These are phyloP conservation scores for Colletotrichum truncatum DNA, from an alignment of 2,329 filamentous ascomycete genomes.

Conservation along the genomic window DNA sequence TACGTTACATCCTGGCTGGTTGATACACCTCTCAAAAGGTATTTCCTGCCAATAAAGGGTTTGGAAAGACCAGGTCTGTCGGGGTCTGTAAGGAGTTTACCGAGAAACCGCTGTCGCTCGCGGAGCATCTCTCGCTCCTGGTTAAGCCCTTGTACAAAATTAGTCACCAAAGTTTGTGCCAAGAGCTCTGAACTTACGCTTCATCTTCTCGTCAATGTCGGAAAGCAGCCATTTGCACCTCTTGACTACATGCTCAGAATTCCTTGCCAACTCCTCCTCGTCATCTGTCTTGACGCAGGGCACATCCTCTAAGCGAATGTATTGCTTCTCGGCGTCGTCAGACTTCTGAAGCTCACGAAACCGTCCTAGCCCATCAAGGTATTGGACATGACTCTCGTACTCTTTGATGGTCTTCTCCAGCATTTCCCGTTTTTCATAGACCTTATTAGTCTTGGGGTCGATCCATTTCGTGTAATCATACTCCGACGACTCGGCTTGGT, in stretches of 20 bases:
- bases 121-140: constrained; percentile 41
- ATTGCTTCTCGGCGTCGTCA: constrained; percentile 46
- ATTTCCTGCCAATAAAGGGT: constrained; percentile 54
- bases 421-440: constrained; percentile 40
- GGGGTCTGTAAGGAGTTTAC: constrained; percentile 49
- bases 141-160: constrained; percentile 39
- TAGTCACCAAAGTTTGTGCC: constrained; percentile 25
- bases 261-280: constrained; percentile 40
- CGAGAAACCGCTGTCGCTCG: constrained; percentile 47
- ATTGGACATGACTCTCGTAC: constrained; percentile 37
- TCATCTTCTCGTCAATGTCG: constrained; percentile 43
- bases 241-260: constrained; percentile 44
- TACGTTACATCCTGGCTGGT: constrained; percentile 58
- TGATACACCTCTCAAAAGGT: constrained; percentile 61
- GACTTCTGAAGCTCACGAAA: constrained; percentile 48
- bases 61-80: constrained; percentile 45
- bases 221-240: constrained; percentile 43
- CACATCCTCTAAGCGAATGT: constrained; percentile 49
- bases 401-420: constrained; percentile 38
- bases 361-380: constrained; percentile 44
- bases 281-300: constrained; percentile 46
- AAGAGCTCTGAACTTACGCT: constrained; percentile 40
- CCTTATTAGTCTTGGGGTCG: constrained; percentile 27
- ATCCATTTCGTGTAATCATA: constrained; percentile 35
- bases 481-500: constrained; percentile 13